Percentiles rank a stretch among this genome's conserved stretches.
phyloP scores from a whole-genome alignment of 78 protist species.

The Dictyostelium capitatum region DNA sequence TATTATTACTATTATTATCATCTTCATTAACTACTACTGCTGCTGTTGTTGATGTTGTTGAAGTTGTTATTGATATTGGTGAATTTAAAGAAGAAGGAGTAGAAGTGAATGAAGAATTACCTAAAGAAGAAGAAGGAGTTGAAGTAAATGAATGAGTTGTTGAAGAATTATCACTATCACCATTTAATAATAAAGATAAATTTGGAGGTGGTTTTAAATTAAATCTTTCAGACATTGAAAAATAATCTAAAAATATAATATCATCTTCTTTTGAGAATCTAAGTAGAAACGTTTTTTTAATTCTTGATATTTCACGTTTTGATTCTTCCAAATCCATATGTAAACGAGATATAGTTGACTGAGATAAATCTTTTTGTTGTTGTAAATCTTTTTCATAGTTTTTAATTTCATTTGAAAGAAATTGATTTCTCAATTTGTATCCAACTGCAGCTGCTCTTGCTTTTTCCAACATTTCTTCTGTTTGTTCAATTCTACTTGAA shows the following conservation, averaged over 20 bases:
- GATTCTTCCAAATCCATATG: conserved; percentile 63
- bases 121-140: neutral
- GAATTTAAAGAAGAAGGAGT: neutral
- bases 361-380: conserved; percentile 50
- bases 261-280: conserved; percentile 77
- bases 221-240: conserved; percentile 20
- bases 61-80: neutral
- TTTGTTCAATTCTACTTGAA: conserved; percentile 11
- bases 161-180: neutral
- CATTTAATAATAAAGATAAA: conserved; percentile 3
- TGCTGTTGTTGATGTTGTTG: neutral
- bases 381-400: conserved; percentile 28
- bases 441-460: conserved; percentile 70
- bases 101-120: neutral
- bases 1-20: neutral
- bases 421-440: conserved; percentile 55
- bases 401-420: conserved; percentile 44
- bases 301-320: conserved; percentile 26
- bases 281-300: conserved; percentile 50
- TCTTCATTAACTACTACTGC: neutral
- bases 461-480: conserved; percentile 70
- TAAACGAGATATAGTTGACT: conserved; percentile 1
- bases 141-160: neutral
- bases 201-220: neutral
- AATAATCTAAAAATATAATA: conserved; percentile 59